These are phyloP conservation scores for Naematelia encephala DNA, from an alignment of 768 basidiomycete species.

Conservation along the genomic window DNA sequence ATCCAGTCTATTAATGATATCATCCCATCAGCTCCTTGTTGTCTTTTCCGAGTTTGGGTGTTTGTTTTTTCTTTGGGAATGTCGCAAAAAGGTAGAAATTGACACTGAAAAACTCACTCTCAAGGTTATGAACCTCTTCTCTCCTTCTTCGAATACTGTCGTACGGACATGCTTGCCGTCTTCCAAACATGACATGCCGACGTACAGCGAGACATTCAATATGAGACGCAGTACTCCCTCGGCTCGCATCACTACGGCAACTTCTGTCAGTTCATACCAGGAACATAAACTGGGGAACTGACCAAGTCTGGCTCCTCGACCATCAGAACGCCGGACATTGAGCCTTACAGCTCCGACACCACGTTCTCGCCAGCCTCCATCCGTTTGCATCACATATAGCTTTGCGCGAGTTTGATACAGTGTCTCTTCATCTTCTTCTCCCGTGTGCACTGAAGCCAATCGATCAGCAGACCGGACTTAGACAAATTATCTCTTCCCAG, in stretches of 20 bases:
- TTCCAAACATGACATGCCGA: slow-evolving; percentile 43
- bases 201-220: slow-evolving; percentile 51
- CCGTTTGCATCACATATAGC: slow-evolving; percentile 49
- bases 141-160: slow-evolving; percentile 38
- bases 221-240: slow-evolving; percentile 53
- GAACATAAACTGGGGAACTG: no score
- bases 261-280: no score
- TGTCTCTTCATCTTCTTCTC: slow-evolving; percentile 53
- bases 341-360: slow-evolving; percentile 50
- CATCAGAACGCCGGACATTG: slow-evolving; percentile 43
- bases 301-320: slow-evolving; percentile 49
- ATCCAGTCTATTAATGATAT: slow-evolving; percentile 18
- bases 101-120: slow-evolving; percentile 25
- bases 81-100: neutral
- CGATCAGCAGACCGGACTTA: no score
- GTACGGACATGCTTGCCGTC: slow-evolving; percentile 47
- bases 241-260: slow-evolving; percentile 53
- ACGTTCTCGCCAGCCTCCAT: slow-evolving; percentile 51
- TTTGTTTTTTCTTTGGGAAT: no score
- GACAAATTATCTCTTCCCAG: no score
- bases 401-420: slow-evolving; percentile 49
- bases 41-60: neutral
- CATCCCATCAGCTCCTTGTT: neutral
- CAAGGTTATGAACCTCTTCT: slow-evolving; percentile 36
- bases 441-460: slow-evolving; percentile 45